Conservation (phyloP, 148 eudicot species). For the Dianthus caryophyllus region DNA sequence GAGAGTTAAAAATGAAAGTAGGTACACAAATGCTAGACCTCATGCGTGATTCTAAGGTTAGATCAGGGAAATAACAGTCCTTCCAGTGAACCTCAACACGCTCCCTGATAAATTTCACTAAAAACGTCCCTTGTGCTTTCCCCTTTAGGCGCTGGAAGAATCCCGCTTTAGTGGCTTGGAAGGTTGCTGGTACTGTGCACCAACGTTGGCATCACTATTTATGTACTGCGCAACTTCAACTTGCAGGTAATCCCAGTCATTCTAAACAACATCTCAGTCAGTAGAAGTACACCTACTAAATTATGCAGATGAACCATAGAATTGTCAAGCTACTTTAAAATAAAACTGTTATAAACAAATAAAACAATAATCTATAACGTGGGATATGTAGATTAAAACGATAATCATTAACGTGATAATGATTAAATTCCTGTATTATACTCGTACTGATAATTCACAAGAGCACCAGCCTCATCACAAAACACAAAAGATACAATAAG, state of each 20-base stretch:
- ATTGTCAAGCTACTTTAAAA: too few relatives aligned
- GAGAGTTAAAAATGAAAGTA: background rate
- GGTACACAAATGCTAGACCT: too few relatives aligned
- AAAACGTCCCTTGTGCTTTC: slow-evolving; percentile 88
- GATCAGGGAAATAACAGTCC: slow-evolving; percentile 94
- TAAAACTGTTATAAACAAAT: background rate
- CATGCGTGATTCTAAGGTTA: slow-evolving; percentile 83
- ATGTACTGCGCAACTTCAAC: slow-evolving; percentile 76
- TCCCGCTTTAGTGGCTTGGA: slow-evolving; percentile 53
- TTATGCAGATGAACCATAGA: too few relatives aligned
- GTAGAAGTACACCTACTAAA: slow-evolving; percentile 1
- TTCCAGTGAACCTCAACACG: slow-evolving; percentile 94
- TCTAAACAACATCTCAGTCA: slow-evolving; percentile 34
- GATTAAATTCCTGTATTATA: too few relatives aligned
- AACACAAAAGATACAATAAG: too few relatives aligned
- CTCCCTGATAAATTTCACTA: slow-evolving; percentile 82
- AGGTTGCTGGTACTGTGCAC: slow-evolving; percentile 24
- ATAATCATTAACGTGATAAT: too few relatives aligned
- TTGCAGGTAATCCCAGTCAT: slow-evolving; percentile 65
- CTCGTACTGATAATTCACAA: too few relatives aligned
- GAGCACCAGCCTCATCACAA: too few relatives aligned
- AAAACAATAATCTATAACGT: background rate
- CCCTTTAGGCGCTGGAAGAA: slow-evolving; percentile 93
- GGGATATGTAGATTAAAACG: background rate
- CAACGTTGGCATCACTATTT: slow-evolving; percentile 68